Base-by-base conservation (phyloP, 345 rosid genomes). In the Pelargonium nanum region DNA sequence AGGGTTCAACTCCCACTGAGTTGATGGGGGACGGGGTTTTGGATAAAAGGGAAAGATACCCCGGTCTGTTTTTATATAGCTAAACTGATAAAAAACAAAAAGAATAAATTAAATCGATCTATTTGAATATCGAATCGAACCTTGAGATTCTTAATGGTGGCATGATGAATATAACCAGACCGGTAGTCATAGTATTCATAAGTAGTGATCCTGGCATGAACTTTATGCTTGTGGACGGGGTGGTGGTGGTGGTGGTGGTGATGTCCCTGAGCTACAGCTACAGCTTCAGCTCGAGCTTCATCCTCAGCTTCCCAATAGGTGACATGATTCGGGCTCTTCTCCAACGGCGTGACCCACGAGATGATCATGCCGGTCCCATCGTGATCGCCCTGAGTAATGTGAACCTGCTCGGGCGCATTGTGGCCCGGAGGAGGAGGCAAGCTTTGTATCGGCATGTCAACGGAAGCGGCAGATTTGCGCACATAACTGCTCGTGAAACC, bases 391-490 rank as follows among this genome's bases (percentile, higher is more conserved):
- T 91, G 95, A 26, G 95, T 88, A 55, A 91, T 84, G 72, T 79
- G 98, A 55, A 78, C 99, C 71, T 93, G 99, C 70, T 89, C 94
- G 1, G 99, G 96, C 34, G 97, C 82, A 73, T 89, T 93, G 65
- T 79, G 69, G 1, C 99, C 99, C 50, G 80, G 56, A 24, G 99
- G 97, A 68, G 74, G 78, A 9, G 75, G 79, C 59, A 87, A 93
- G 5, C 61, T 90, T 65, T 83, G 75, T 66, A 83, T 74, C 30
- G 95, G 96, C 30, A 93, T 85, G 67, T 89, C 97, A 57, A 65
- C 32, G 4, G 99, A 81, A 0, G 99, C 96, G 85, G 85, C 85
- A 77, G 83, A 88, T 0, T 84, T 77, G 52, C 97, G 74, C 58
- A 84, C 24, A 20, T 84, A 85, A 34, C 59, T 21, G 78, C 99